Conservation (phyloP, 768 basidiomycete species). For the Leccinum sublutescens region DNA sequence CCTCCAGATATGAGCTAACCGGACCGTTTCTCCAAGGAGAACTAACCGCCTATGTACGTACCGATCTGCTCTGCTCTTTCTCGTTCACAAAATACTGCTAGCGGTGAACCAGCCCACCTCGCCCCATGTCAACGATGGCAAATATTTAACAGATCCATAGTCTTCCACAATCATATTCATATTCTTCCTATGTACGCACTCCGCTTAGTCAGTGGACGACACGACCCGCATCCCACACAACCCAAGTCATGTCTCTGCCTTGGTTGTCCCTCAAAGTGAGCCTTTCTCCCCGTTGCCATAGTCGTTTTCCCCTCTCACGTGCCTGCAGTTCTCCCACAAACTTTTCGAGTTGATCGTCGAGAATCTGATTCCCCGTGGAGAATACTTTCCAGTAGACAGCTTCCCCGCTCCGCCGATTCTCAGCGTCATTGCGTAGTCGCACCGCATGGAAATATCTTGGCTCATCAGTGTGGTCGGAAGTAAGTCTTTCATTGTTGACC, state of each 20-base stretch:
- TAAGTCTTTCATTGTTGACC: neutral
- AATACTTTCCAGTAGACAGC: slow-evolving; percentile 5
- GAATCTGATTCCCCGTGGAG: slow-evolving; percentile 8
- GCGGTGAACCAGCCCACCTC: neutral
- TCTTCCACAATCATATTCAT: neutral
- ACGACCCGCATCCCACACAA: slow-evolving; percentile 20
- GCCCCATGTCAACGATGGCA: neutral
- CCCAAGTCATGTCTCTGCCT: slow-evolving; percentile 4
- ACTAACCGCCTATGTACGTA: neutral
- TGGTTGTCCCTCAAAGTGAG: neutral
- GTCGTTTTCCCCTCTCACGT: neutral
- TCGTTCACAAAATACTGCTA: neutral
- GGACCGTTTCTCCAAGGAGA: neutral
- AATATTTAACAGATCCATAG: neutral
- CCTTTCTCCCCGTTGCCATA: slow-evolving; percentile 9
- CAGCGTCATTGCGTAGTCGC: neutral
- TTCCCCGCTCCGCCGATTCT: neutral
- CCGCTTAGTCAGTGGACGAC: neutral
- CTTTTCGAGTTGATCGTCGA: slow-evolving; percentile 10
- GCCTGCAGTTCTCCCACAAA: neutral
- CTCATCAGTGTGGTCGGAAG: neutral
- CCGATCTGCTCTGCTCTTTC: neutral
- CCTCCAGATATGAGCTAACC: neutral
- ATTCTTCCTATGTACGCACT: neutral
- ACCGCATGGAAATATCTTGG: slow-evolving; percentile 5